These are phyloP conservation scores for Paramecium octaurelia DNA, from an alignment of 73 alveolate species.

Conservation along the genomic window DNA sequence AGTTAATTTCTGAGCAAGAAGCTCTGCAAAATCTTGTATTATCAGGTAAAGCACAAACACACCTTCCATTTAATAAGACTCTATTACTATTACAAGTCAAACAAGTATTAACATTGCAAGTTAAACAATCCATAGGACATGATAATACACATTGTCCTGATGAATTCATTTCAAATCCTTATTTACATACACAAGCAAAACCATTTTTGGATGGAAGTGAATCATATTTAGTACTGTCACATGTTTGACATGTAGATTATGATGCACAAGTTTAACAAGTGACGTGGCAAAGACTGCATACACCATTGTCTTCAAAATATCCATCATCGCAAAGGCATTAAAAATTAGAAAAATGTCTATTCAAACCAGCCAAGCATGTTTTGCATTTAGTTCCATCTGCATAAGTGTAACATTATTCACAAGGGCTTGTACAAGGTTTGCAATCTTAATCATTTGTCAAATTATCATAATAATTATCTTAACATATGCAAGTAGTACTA, in stretches of 20 bases:
- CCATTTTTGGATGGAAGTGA: neutral
- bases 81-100: neutral
- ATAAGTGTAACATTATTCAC: neutral
- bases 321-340: slow-evolving; percentile 18
- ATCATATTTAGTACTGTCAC: neutral
- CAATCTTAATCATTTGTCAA: neutral
- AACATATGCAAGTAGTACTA: neutral
- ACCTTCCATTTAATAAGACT: neutral
- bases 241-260: neutral
- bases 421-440: neutral
- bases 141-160: neutral
- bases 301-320: neutral
- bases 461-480: neutral
- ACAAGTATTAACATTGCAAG: neutral
- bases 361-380: neutral
- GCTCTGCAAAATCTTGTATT: neutral
- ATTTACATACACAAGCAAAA: neutral
- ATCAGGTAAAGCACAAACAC: neutral
- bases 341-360: neutral
- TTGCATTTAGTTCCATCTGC: neutral
- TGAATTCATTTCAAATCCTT: neutral
- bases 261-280: neutral
- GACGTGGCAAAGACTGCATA: neutral
- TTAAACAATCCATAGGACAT: neutral
- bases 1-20: neutral